Percentiles rank a stretch among this genome's conserved stretches.
phyloP scores from a whole-genome alignment of 768 basidiomycete genomes.

The Lactarius tabidus region DNA sequence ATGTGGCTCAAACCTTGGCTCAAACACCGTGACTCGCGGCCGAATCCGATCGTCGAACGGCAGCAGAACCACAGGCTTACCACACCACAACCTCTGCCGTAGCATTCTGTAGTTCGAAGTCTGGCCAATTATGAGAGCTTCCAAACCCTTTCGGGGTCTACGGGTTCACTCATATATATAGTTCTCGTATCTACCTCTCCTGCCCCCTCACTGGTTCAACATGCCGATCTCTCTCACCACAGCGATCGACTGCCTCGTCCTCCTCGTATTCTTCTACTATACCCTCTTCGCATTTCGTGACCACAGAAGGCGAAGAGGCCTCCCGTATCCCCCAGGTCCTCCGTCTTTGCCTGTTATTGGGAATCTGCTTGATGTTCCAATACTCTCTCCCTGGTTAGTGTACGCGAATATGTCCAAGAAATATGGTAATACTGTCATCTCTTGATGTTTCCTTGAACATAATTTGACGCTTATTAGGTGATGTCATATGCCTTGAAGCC shows the following conservation, averaged over 20 bases:
- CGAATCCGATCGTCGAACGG: too few species aligned
- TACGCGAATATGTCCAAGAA: slow-evolving; percentile 7
- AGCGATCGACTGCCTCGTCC: not conserved
- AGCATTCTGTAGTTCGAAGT: too few species aligned
- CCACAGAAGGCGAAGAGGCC: not conserved
- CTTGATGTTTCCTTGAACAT: not conserved
- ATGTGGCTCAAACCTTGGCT: too few species aligned
- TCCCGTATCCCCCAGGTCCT: slow-evolving; percentile 1
- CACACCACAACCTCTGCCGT: too few species aligned
- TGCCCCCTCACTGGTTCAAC: not conserved
- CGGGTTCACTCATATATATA: not conserved
- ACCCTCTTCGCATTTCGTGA: not conserved
- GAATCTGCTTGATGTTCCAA: slow-evolving; percentile 9
- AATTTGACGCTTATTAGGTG: not conserved
- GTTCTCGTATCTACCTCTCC: not conserved
- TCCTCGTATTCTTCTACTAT: not conserved
- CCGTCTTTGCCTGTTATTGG: not conserved
- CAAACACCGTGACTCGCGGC: too few species aligned
- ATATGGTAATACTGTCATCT: not conserved
- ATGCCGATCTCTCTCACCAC: not conserved
- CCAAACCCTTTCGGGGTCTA: not conserved
- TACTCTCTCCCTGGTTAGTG: not conserved
- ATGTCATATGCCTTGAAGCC: slow-evolving; percentile 1
- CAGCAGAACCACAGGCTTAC: too few species aligned
- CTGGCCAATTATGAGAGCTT: not conserved